phyloP scores from a whole-genome alignment of 1,284 basidiomycete species.

The Naganishia albida region DNA sequence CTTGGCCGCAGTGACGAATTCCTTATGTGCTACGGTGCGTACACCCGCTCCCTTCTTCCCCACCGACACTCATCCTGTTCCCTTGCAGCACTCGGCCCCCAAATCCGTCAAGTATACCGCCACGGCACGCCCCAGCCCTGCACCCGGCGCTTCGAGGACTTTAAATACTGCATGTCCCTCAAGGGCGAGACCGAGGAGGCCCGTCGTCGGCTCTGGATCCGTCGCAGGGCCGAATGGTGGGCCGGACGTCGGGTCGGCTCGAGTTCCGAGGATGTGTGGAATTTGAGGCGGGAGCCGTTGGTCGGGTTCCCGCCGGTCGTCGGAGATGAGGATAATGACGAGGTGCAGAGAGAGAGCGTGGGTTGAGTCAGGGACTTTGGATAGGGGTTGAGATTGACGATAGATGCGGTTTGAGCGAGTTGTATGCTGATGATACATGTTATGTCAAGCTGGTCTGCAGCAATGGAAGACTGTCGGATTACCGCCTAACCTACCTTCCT shows the following conservation, averaged over 20 bases:
- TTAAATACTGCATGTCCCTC: slow-evolving; percentile 90
- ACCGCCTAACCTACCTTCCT: too few relatives aligned
- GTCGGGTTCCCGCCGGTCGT: slow-evolving; percentile 21
- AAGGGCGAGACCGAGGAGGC: slow-evolving; percentile 76
- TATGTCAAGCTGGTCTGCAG: too few relatives aligned
- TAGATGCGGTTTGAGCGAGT: background rate
- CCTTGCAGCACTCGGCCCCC: slow-evolving; percentile 62
- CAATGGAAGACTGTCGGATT: too few relatives aligned
- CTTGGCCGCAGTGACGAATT: slow-evolving; percentile 63
- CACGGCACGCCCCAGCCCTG: slow-evolving; percentile 79
- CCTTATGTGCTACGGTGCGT: slow-evolving; percentile 70
- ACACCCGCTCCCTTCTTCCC: background rate
- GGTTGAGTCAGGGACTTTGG: background rate
- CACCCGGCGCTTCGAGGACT: slow-evolving; percentile 78
- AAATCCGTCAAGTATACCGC: slow-evolving; percentile 83
- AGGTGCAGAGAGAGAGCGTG: slow-evolving; percentile 10
- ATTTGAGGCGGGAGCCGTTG: slow-evolving; percentile 67
- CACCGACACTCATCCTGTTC: slow-evolving; percentile 1
- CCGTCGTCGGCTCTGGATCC: slow-evolving; percentile 78
- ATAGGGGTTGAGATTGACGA: background rate
- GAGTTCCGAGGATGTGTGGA: slow-evolving; percentile 94
- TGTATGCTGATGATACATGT: background rate
- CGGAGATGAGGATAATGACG: background rate
- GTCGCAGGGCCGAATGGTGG: slow-evolving; percentile 86
- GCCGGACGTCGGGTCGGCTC: slow-evolving; percentile 69